These are phyloP conservation scores for Phellopilus nigrolimitatus DNA, from an alignment of 1,284 basidiomycete species.

Conservation along the genomic window DNA sequence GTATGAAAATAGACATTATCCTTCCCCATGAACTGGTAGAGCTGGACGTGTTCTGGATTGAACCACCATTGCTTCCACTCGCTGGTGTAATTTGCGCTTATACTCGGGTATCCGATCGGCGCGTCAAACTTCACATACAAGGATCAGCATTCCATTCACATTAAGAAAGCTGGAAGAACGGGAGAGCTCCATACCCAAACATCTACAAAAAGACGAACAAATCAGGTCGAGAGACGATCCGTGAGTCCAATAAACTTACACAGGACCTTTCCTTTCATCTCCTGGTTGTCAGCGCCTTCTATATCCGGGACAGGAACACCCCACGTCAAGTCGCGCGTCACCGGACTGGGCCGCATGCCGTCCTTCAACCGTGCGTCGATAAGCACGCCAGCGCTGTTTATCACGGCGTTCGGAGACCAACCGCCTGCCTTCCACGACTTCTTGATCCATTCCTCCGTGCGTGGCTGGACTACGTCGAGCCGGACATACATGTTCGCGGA, in stretches of 20 bases:
- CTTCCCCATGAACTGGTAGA: constrained; percentile 99
- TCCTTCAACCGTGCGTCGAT: constrained; percentile 88
- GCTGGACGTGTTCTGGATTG: constrained; percentile 83
- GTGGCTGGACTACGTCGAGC: constrained; percentile 80
- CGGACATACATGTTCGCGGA: constrained; percentile 96
- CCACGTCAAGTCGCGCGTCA: constrained; percentile 95
- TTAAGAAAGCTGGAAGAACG: neutral
- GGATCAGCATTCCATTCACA: neutral
- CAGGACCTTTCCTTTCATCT: constrained; percentile 93
- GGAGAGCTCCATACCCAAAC: constrained; percentile 63
- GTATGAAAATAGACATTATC: constrained; percentile 99
- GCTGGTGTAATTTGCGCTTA: constrained; percentile 92
- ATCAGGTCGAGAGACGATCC: constrained; percentile 2
- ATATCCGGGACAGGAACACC: constrained; percentile 87
- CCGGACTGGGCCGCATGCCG: constrained; percentile 84
- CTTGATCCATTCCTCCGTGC: constrained; percentile 87
- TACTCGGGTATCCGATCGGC: constrained; percentile 95
- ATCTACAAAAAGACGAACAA: constrained; percentile 40
- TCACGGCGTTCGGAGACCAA: constrained; percentile 92
- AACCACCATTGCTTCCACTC: constrained; percentile 99
- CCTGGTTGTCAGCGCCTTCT: constrained; percentile 68
- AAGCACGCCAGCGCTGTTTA: constrained; percentile 82
- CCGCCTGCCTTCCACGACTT: constrained; percentile 74
- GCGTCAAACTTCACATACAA: constrained; percentile 79
- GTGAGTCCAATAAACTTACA: constrained; percentile 52